These are phyloP conservation scores for Fusarium concolor DNA, from an alignment of 2,329 filamentous ascomycete species.

Conservation along the genomic window DNA sequence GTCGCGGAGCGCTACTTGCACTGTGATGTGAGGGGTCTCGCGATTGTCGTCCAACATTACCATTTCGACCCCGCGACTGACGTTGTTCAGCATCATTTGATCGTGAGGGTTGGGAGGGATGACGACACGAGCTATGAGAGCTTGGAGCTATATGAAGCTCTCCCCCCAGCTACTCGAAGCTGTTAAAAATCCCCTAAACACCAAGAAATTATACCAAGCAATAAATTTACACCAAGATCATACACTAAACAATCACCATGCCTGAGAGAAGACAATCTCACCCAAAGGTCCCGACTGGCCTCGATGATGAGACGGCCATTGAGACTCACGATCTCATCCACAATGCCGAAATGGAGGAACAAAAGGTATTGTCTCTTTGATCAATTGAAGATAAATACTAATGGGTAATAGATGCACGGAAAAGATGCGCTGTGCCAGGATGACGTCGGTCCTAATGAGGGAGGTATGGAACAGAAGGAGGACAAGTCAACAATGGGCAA, in stretches of 20 bases:
- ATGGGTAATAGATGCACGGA: slow-evolving; percentile 38
- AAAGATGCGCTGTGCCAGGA: slow-evolving; percentile 40
- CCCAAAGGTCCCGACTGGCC: slow-evolving; percentile 37
- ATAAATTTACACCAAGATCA: background rate
- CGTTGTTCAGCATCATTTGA: slow-evolving; percentile 44
- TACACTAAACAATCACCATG: slow-evolving; percentile 6
- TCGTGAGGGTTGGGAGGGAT: slow-evolving; percentile 22
- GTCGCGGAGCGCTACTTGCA: slow-evolving; percentile 31
- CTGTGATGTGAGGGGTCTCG: slow-evolving; percentile 42
- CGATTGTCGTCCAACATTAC: slow-evolving; percentile 32
- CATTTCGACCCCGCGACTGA: slow-evolving; percentile 39
- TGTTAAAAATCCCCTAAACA: background rate
- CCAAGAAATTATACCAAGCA: background rate
- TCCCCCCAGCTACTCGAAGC: background rate
- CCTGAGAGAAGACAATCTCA: slow-evolving; percentile 27
- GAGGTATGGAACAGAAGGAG: background rate
- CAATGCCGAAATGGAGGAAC: slow-evolving; percentile 50
- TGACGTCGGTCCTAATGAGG: slow-evolving; percentile 26
- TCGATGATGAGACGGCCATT: slow-evolving; percentile 48
- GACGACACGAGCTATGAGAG: slow-evolving; percentile 29
- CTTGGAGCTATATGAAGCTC: slow-evolving; percentile 36
- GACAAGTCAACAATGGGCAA: slow-evolving; percentile 41
- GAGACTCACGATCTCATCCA: slow-evolving; percentile 53
- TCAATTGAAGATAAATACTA: accelerated
- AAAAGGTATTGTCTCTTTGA: slow-evolving; percentile 29